phyloP scores from a whole-genome alignment of 2,329 filamentous ascomycete species.

The Aureobasidium subglaciale region DNA sequence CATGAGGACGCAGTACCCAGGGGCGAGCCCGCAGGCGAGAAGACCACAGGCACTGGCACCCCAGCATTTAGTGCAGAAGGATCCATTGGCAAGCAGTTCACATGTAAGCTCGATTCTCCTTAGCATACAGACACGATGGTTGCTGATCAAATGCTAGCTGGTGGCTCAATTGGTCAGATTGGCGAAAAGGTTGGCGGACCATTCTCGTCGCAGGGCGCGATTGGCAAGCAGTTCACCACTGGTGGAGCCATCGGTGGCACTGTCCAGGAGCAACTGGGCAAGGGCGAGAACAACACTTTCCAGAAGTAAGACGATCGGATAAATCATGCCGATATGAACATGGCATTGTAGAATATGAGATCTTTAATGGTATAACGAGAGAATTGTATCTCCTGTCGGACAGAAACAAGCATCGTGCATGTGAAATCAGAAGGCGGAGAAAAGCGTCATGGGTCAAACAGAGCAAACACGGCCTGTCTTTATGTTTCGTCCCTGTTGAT shows the following conservation, averaged over 20 bases:
- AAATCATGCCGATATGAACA: constrained; percentile 3
- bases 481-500: background rate
- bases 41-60: constrained; percentile 22
- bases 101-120: constrained; percentile 15
- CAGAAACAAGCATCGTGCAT: background rate
- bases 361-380: background rate
- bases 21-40: constrained; percentile 20
- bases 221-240: constrained; percentile 27
- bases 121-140: background rate
- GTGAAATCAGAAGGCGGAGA: background rate
- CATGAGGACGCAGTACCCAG: constrained; percentile 22
- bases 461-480: background rate
- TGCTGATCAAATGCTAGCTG: background rate
- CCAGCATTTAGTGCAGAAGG: constrained; percentile 27
- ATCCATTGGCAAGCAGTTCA: constrained; percentile 31
- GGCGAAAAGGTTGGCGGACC: constrained; percentile 34
- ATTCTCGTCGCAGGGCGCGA: constrained; percentile 28
- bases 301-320: constrained; percentile 2
- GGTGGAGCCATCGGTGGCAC: constrained; percentile 30
- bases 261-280: constrained; percentile 30
- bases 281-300: constrained; percentile 20
- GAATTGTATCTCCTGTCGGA: background rate
- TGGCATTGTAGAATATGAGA: constrained; percentile 5
- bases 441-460: constrained; percentile 2
- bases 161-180: constrained; percentile 29